Percentiles rank a stretch among this genome's conserved stretches.
Conservation (phyloP, 352 stramenopile genomes). For the Elongisporangium anandrum region DNA sequence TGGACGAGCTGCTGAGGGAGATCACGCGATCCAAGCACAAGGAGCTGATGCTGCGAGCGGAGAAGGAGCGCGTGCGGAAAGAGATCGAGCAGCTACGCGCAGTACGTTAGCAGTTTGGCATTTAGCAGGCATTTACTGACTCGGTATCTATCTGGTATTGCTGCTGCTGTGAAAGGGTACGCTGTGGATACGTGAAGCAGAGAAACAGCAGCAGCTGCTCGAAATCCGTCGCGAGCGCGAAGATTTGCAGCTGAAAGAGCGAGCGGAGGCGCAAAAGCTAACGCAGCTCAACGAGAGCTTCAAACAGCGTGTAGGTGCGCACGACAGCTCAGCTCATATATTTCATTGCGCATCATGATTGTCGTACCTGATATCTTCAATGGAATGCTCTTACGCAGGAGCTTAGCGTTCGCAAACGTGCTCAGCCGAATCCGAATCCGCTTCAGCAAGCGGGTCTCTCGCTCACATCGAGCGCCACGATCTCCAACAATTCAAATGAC, state of each 20-base stretch:
- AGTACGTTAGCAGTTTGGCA: conserved; percentile 17
- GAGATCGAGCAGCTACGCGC: conserved; percentile 42
- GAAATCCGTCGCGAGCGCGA: conserved; percentile 26
- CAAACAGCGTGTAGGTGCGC: conserved; percentile 16
- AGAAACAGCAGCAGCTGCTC: conserved; percentile 39
- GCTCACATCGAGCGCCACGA: conserved; percentile 6
- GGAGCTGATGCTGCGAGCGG: conserved; percentile 54
- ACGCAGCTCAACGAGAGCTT: conserved; percentile 24
- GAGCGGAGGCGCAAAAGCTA: conserved; percentile 26
- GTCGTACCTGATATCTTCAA: too few relatives aligned
- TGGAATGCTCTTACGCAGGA: conserved; percentile 9
- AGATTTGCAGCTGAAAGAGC: conserved; percentile 24
- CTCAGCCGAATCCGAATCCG: conserved; percentile 7
- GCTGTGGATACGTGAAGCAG: conserved; percentile 42
- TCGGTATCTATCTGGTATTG: too few relatives aligned
- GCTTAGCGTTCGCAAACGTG: conserved; percentile 20
- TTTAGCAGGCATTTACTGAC: too few relatives aligned
- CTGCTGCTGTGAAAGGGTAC: too few relatives aligned
- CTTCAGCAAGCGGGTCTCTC: conserved; percentile 22
- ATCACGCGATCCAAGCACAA: conserved; percentile 51
- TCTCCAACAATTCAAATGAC: neutral
- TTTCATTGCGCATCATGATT: neutral
- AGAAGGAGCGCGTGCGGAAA: conserved; percentile 62
- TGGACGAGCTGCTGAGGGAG: conserved; percentile 53
- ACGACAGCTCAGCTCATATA: neutral